phyloP scores from a whole-genome alignment of 805 yeast species.

The Alloascoidea africana region DNA sequence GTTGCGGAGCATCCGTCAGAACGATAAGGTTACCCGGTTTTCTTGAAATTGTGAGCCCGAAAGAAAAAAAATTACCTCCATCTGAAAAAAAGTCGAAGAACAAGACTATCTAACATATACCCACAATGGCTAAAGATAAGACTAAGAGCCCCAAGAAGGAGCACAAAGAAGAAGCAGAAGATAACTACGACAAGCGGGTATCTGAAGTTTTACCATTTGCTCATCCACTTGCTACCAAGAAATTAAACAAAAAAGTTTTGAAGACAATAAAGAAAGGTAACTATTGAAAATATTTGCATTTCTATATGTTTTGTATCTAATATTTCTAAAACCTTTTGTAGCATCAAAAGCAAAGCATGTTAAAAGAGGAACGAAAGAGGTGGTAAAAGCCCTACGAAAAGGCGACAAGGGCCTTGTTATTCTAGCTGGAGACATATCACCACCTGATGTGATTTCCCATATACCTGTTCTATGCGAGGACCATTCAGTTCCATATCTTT shows the following conservation, averaged over 20 bases:
- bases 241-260: slow-evolving; percentile 85
- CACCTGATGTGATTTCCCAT: slow-evolving; percentile 93
- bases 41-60: too few relatives aligned
- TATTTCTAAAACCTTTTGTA: slow-evolving; percentile 2
- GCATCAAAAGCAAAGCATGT: slow-evolving; percentile 98
- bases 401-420: slow-evolving; percentile 96
- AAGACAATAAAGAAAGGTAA: slow-evolving; percentile 76
- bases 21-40: too few relatives aligned
- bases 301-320: background rate
- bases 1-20: too few relatives aligned
- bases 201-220: slow-evolving; percentile 90
- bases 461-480: slow-evolving; percentile 97
- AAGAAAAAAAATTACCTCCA: too few relatives aligned
- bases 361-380: slow-evolving; percentile 97
- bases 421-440: slow-evolving; percentile 97
- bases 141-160: slow-evolving; percentile 20
- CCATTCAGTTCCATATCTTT: slow-evolving; percentile 75
- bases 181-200: slow-evolving; percentile 84
- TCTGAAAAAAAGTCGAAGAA: too few relatives aligned
- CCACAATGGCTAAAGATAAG: too few relatives aligned
- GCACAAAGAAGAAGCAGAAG: slow-evolving; percentile 23
- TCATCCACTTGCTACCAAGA: slow-evolving; percentile 88
- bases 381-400: slow-evolving; percentile 92
- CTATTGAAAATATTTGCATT: slow-evolving; percentile 1
- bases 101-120: too few relatives aligned